Evolutionary conservation across 2,329 filamentous ascomycete species (phyloP).

Genomic region (Neofusicoccum sp.): DNA sequence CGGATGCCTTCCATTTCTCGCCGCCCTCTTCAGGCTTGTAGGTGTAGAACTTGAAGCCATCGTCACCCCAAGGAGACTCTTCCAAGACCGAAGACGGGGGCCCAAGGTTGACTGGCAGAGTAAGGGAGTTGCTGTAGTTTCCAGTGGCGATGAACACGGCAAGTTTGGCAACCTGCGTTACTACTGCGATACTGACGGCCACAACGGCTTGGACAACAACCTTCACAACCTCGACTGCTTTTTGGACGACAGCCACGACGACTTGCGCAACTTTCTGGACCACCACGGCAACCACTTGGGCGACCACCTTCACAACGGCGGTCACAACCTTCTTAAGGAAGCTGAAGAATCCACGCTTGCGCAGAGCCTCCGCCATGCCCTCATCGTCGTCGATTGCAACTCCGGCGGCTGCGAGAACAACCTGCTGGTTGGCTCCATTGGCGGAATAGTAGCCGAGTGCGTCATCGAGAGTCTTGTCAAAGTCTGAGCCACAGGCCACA

Average conservation of each 20-base stretch:
- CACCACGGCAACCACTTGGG: not conserved
- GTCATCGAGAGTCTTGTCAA: slow-evolving; percentile 18
- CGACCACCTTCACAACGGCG: not conserved
- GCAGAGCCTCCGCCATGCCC: not conserved
- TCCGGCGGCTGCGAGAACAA: slow-evolving; percentile 7
- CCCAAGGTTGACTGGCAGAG: slow-evolving; percentile 13
- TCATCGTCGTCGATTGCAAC: not conserved
- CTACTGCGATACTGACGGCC: not conserved
- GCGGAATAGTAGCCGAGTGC: slow-evolving; percentile 19
- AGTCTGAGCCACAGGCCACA: slow-evolving; percentile 16
- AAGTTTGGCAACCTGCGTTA: not conserved
- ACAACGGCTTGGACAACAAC: slow-evolving; percentile 1
- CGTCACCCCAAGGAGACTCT: slow-evolving; percentile 17
- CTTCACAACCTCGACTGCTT: slow-evolving; percentile 1
- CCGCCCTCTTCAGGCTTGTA: slow-evolving; percentile 7
- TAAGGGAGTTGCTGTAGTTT: slow-evolving; percentile 16
- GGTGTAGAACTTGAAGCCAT: slow-evolving; percentile 18
- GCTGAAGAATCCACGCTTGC: not conserved
- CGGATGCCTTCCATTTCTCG: not conserved
- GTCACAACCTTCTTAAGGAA: not conserved
- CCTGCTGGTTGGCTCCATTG: not conserved
- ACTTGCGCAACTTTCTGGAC: slow-evolving; percentile 3
- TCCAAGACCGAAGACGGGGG: slow-evolving; percentile 5
- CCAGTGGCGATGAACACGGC: slow-evolving; percentile 13
- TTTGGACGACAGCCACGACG: not conserved